Evolutionary conservation across 2,329 filamentous ascomycete genomes (phyloP), one percentile per base, ranked within the genome.

Genomic region (Cadophora luteo-olivacea): DNA sequence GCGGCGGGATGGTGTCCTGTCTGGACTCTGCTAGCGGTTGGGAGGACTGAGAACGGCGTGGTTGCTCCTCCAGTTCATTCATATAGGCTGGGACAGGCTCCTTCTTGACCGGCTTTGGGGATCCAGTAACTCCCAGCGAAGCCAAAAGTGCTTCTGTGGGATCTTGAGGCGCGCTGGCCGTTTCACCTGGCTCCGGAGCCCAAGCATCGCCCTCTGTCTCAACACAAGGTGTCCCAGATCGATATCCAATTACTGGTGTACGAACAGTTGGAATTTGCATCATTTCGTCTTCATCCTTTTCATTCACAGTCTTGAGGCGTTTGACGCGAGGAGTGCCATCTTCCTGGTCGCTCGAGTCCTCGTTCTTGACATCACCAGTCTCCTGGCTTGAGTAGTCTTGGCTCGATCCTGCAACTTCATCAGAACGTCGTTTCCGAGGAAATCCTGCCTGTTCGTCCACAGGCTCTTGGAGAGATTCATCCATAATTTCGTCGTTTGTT

Each of bases 41-140:
- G 7, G 69, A 69, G 11, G 51, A 58, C 33, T 38, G 41, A 19
- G 45, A 49, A 8, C 22, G 45, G 8, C 24, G 55, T 14, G 48
- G 64, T n/a, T 65, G 32, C 19, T 72, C 57, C 49, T 66, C 65
- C 12, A 68, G 32, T 5, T 63, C 45, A 14, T 65, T 48, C 55
- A 60, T 55, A 14, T 69, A 68, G 24, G 67, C 68, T 48, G 69
- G 72, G 45, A 70, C 41, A 38, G 68, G 60, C 52, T 72, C 66
- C 62, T 67, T 51, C 3, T 68, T 69, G 14, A 75, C 69, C 48
- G 78, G 78, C 62, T 80, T 80, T 38, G 79, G 73, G 45, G 71
- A 67, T 32, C 79, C 79, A 38, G 77, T 77, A 22, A 80, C 79
- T 45, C 78, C 79, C 14, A 80, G 67, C 52, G 78, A 76, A 66